Evolutionary conservation across 306 rosid species (phyloP).

Genomic region (Acmispon strigosus): DNA sequence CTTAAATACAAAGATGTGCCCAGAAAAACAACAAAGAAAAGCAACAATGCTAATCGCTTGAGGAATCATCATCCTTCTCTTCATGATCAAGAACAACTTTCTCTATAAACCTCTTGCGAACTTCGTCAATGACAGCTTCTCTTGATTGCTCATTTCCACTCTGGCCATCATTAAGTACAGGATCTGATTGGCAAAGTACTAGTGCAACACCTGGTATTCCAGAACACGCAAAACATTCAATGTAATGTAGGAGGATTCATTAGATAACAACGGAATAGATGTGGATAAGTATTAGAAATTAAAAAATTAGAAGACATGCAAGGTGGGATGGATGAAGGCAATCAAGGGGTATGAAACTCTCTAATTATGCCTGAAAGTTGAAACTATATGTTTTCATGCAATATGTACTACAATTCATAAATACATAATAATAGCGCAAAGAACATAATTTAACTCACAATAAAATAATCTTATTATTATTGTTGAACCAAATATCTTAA

Average conservation of each 20-base stretch:
- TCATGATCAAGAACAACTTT: conserved; percentile 77
- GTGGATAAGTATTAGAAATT: not conserved
- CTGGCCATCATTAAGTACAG: conserved; percentile 82
- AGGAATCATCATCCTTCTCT: conserved; percentile 58
- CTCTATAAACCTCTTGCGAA: conserved; percentile 69
- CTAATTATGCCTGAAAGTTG: too few relatives aligned
- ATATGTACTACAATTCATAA: too few relatives aligned
- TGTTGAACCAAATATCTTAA: too few relatives aligned
- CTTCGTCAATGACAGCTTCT: conserved; percentile 72
- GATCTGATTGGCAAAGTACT: conserved; percentile 85
- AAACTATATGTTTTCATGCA: too few relatives aligned
- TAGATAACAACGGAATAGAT: not conserved
- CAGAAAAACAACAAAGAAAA: not conserved
- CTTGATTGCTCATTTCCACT: conserved; percentile 51
- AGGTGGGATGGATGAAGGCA: not conserved
- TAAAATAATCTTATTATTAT: too few relatives aligned
- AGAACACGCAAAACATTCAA: conserved; percentile 12
- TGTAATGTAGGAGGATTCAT: not conserved
- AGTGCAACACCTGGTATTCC: conserved; percentile 70
- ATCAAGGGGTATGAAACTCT: not conserved
- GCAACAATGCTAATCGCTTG: conserved; percentile 57
- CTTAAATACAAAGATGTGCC: not conserved
- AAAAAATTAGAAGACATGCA: not conserved
- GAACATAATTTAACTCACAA: too few relatives aligned
- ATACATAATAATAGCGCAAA: too few relatives aligned